phyloP scores from a whole-genome alignment of 495 filamentous ascomycete genomes.

The Chaetomium cochliodes region DNA sequence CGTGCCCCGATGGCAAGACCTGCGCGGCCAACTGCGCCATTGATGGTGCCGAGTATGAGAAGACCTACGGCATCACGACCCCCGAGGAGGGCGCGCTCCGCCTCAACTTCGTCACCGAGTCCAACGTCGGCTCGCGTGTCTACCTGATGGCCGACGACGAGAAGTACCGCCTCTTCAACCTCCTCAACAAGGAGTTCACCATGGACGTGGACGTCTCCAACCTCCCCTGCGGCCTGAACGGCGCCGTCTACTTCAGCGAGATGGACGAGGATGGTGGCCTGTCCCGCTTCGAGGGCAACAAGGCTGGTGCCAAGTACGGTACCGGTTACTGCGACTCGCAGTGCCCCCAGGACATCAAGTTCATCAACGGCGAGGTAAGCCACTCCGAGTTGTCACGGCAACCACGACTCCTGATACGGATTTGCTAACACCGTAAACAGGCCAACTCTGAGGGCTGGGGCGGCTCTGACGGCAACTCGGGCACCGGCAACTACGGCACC shows the following conservation, averaged over 20 bases:
- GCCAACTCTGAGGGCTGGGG: constrained; percentile 58
- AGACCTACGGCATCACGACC: constrained; percentile 61
- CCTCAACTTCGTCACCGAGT: constrained; percentile 59
- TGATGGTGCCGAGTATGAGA: constrained; percentile 61
- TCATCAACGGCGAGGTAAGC: constrained; percentile 61
- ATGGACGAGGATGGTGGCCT: constrained; percentile 66
- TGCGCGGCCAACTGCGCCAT: constrained; percentile 62
- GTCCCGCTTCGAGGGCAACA: constrained; percentile 53
- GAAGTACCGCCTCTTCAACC: constrained; percentile 62
- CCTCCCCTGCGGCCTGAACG: constrained; percentile 68
- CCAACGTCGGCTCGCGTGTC: constrained; percentile 62
- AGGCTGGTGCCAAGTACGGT: constrained; percentile 66
- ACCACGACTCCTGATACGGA: not conserved
- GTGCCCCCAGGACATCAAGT: constrained; percentile 65
- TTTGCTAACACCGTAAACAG: constrained; percentile 14
- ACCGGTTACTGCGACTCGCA: constrained; percentile 73
- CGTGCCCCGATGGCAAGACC: constrained; percentile 53
- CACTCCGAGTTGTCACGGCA: not conserved
- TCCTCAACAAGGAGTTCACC: constrained; percentile 66
- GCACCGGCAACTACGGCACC: constrained; percentile 57
- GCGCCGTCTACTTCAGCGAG: constrained; percentile 64
- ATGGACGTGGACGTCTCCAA: constrained; percentile 67
- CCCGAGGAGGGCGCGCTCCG: constrained; percentile 51
- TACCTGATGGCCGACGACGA: constrained; percentile 60
- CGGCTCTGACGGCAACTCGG: constrained; percentile 53